phyloP scores from a whole-genome alignment of 208 protist genomes.

The Leishmania arabica region DNA sequence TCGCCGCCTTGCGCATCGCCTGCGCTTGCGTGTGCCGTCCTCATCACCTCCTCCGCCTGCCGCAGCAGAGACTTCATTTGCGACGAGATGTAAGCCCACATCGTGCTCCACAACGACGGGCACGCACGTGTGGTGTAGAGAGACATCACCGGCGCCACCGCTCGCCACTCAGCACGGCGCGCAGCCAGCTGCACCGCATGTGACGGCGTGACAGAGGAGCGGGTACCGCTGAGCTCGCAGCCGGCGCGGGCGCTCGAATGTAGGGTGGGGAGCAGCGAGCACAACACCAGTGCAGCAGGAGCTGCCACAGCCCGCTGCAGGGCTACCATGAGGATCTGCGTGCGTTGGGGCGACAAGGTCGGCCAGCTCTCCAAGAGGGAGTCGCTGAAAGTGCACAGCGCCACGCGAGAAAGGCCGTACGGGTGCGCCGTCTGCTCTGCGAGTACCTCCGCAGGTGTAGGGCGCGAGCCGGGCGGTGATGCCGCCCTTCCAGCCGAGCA shows the following conservation, averaged over 20 bases:
- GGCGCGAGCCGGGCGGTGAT: background rate
- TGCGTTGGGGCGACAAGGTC: background rate
- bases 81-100: slow-evolving; percentile 8
- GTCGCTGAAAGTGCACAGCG: background rate
- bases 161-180: slow-evolving; percentile 14
- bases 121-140: background rate
- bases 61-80: slow-evolving; percentile 13
- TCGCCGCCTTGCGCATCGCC: background rate
- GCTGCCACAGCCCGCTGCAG: slow-evolving; percentile 18
- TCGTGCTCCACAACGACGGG: slow-evolving; percentile 8
- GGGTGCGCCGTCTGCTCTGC: slow-evolving; percentile 4
- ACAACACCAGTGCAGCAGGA: slow-evolving; percentile 11
- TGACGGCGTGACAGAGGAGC: background rate
- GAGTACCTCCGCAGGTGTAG: background rate
- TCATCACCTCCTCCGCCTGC: background rate
- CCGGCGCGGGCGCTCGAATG: background rate
- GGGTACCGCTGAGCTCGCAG: background rate
- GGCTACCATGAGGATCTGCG: slow-evolving; percentile 7
- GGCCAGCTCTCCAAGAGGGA: slow-evolving; percentile 7
- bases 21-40: background rate
- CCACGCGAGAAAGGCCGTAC: slow-evolving; percentile 19
- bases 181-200: background rate
- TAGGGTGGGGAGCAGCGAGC: background rate
- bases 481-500: background rate
- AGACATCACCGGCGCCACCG: slow-evolving; percentile 12